Conservation (phyloP, 495 filamentous ascomycete species). For the Aspergillus diversus region DNA sequence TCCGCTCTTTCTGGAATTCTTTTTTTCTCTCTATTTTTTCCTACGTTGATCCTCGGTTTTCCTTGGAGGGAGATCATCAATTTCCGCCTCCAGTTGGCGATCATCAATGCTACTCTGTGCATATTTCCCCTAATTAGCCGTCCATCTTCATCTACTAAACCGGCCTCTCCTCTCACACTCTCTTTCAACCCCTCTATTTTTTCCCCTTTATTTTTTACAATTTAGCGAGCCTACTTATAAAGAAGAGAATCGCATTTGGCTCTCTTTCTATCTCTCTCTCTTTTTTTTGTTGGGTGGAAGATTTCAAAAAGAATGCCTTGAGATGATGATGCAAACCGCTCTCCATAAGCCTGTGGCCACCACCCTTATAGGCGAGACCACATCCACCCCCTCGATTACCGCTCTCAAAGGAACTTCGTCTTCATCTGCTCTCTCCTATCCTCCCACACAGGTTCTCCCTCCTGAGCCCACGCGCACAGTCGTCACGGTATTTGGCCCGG, state of each 20-base stretch:
- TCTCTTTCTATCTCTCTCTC: conserved; percentile 6
- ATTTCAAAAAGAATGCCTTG: conserved; percentile 30
- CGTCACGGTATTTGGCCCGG: conserved; percentile 62
- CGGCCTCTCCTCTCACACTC: no score
- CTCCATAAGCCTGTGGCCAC: conserved; percentile 42
- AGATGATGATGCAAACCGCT: conserved; percentile 51
- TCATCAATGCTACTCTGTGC: conserved; percentile 23
- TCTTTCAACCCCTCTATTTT: neutral
- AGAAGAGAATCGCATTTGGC: neutral
- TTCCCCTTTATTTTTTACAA: neutral
- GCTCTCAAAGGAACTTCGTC: conserved; percentile 18
- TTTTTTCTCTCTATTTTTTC: conserved; percentile 9
- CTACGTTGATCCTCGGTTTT: neutral
- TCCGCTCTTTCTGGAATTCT: neutral
- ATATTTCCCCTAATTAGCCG: conserved; percentile 16
- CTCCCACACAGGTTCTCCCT: conserved; percentile 18
- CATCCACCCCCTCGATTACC: conserved; percentile 18
- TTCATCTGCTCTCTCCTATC: conserved; percentile 14
- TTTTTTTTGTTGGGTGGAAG: neutral
- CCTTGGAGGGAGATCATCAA: neutral
- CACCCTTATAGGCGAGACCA: conserved; percentile 36
- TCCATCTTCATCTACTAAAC: conserved; percentile 6
- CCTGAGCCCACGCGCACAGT: conserved; percentile 37
- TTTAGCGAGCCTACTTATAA: conserved; percentile 3
- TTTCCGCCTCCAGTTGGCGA: conserved; percentile 9